Evolutionary conservation across 2,329 filamentous ascomycete species (phyloP).

Genomic region (Cladobotryum protrusum): DNA sequence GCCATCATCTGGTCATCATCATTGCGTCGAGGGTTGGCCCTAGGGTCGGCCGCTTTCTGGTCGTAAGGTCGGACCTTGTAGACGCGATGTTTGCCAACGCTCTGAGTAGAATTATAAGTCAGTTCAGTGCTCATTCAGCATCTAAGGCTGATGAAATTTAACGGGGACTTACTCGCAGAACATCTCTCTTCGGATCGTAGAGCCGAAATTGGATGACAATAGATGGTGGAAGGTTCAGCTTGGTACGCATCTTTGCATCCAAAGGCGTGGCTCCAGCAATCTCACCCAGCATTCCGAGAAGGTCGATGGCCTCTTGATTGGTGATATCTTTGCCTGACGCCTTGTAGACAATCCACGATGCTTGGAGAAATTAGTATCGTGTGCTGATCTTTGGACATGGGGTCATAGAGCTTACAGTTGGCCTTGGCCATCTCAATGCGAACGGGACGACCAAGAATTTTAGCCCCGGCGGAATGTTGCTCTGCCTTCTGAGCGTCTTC

Average conservation of each 20-base stretch:
- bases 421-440: constrained; percentile 55
- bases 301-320: constrained; percentile 36
- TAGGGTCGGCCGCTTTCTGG: constrained; percentile 16
- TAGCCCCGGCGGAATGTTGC: constrained; percentile 37
- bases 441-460: constrained; percentile 51
- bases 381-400: neutral
- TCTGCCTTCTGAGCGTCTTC: constrained; percentile 45
- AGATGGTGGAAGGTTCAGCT: constrained; percentile 30
- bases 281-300: constrained; percentile 40
- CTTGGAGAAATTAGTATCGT: constrained; percentile 27
- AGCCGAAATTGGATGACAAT: constrained; percentile 44
- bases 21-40: constrained; percentile 6
- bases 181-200: constrained; percentile 46
- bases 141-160: neutral
- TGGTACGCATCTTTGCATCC: constrained; percentile 24
- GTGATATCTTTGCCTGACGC: constrained; percentile 29
- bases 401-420: constrained; percentile 40
- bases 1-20: constrained; percentile 15
- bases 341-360: constrained; percentile 43
- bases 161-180: constrained; percentile 37
- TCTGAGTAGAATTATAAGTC: neutral
- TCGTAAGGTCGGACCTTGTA: constrained; percentile 21
- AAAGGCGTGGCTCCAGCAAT: constrained; percentile 36
- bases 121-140: neutral
- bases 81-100: constrained; percentile 23